Base-by-base conservation (phyloP, 2,329 filamentous ascomycete species). In the Hypoxylon sp. region DNA sequence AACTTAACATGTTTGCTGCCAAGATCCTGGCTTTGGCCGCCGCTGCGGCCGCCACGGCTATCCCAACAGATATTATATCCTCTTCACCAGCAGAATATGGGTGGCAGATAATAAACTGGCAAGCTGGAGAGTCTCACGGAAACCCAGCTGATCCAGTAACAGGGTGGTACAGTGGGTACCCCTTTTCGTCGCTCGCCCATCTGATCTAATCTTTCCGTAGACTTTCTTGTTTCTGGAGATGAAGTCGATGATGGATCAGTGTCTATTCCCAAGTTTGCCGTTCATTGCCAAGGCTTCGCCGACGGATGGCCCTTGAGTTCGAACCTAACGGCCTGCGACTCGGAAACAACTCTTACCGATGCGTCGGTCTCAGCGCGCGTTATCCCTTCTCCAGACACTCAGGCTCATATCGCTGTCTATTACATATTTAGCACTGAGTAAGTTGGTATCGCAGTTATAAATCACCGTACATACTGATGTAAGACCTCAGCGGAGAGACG, bases 91-190 rank as follows among this genome's bases (percentile, higher is more conserved):
- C 39, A 11, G 68, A 61, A 15, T 69, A 69, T n/a, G 42, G 31
- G 2, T 69, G 69, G 64, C 29, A 54, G 17, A 42, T 71, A 13
- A 39, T 27, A 0, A 37, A 57, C 3, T 69, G 63, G 59, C 67
- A 65, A 63, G 61, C 57, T 4, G 66, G 61, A 2, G 4, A 62
- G 42, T 67, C 62, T 4, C 66, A 62, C 15, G 57, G 69, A 2
- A 52, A 42, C 47, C 66, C 56, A 8, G 29, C 47, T 2, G 42
- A 35, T 1, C 66, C 62, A 2, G 10, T 39, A 2, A 60, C 53
- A 1, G 63, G 39, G 10, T 60, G 51, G 57, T 67, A 61, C 17
- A 46, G 67, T 64, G 11, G 52, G 66, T 47, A 15, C 17, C 19
- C 15, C 47, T 15, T 32, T 11, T 31, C 17, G 15, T 29, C 6